A percentile compares a stretch with the other conserved stretches of the same genome.
These are phyloP conservation scores for Pythium brassicae DNA, from an alignment of 352 stramenopile genomes.

Conservation along the genomic window DNA sequence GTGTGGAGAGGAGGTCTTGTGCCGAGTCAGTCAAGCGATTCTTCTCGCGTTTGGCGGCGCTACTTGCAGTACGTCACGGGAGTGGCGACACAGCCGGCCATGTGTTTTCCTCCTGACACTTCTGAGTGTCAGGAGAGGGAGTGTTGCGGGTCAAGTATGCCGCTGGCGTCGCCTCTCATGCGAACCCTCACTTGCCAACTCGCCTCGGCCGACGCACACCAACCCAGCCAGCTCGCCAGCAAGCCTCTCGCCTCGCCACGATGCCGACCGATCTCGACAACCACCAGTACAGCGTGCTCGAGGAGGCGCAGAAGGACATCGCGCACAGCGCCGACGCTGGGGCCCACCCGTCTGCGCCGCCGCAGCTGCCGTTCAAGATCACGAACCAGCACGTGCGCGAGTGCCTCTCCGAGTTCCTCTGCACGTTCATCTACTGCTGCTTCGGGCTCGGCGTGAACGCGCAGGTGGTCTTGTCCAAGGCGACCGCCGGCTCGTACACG, in stretches of 20 bases:
- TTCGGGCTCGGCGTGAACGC: constrained; percentile 23
- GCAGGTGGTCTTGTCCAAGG: constrained; percentile 19
- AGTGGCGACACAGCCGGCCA: too few species aligned
- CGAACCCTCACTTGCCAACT: background rate
- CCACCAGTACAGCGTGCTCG: constrained; percentile 12
- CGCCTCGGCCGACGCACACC: background rate
- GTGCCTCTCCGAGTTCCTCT: constrained; percentile 35
- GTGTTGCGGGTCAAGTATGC: too few species aligned
- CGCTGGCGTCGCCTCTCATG: too few species aligned
- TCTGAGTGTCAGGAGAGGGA: too few species aligned
- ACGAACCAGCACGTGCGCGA: constrained; percentile 26
- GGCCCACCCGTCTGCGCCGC: constrained; percentile 1
- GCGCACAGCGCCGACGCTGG: constrained; percentile 1
- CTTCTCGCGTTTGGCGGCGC: too few species aligned
- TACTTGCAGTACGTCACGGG: too few species aligned
- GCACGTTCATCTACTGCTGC: constrained; percentile 25
- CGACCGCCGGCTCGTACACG: constrained; percentile 12
- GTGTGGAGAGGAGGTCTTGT: too few species aligned
- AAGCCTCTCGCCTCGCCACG: background rate
- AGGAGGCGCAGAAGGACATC: constrained; percentile 22
- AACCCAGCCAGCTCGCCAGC: too few species aligned
- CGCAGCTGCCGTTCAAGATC: constrained; percentile 18
- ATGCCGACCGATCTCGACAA: background rate
- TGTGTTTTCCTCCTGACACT: too few species aligned
- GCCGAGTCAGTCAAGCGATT: too few species aligned